Evolutionary conservation across 2,329 filamentous ascomycete species (phyloP).

Genomic region (Cercospora zeae-maydis): DNA sequence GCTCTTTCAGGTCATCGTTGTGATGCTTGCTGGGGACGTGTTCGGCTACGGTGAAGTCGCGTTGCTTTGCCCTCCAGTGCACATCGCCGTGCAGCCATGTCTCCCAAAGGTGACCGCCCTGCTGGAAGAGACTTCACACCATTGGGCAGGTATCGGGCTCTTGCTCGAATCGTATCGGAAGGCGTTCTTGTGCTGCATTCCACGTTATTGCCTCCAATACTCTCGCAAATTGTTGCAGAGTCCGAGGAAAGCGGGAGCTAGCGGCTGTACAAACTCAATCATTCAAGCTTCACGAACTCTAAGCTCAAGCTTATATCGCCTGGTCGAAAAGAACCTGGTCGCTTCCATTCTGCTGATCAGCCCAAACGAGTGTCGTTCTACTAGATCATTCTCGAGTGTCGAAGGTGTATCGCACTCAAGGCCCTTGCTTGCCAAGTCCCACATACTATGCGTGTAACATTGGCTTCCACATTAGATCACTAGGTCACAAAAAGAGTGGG

Average conservation of each 20-base stretch:
- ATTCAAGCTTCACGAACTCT: conserved; percentile 5
- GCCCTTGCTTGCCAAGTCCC: background rate
- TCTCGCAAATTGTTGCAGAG: background rate
- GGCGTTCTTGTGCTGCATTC: background rate
- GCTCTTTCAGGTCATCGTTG: background rate
- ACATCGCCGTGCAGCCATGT: background rate
- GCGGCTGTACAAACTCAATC: conserved; percentile 1
- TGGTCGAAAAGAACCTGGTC: background rate
- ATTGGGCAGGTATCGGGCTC: background rate
- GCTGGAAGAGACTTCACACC: background rate
- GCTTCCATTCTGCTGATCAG: background rate
- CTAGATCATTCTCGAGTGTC: too few species aligned
- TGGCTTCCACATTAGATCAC: background rate
- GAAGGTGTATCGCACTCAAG: background rate
- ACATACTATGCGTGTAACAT: conserved; percentile 2
- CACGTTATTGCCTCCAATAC: background rate
- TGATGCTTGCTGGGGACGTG: background rate
- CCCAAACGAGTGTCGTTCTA: too few species aligned
- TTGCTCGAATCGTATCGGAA: background rate
- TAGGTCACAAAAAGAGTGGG: background rate
- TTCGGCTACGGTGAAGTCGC: background rate
- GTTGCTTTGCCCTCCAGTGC: background rate
- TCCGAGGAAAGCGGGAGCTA: background rate
- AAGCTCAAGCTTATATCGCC: conserved; percentile 1
- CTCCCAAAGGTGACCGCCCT: background rate